Percentiles rank a stretch among this genome's conserved stretches.
Conservation (phyloP, 106 monocot genomes). For the Hemerocallis citrina region DNA sequence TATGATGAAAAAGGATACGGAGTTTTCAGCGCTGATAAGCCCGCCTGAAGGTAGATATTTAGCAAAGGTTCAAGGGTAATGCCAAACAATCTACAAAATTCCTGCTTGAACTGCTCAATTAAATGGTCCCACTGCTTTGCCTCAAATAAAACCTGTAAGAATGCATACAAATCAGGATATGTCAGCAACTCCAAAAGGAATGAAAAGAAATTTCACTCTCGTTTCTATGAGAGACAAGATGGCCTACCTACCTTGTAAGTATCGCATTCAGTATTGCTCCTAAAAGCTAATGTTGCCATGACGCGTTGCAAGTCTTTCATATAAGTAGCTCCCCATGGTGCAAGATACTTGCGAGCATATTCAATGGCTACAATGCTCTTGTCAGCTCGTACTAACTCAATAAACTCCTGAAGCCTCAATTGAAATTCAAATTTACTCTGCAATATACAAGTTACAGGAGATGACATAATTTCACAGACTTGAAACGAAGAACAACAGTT, state of each 20-base stretch:
- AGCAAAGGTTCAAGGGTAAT: conserved; percentile 81
- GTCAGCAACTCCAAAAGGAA: too few species aligned
- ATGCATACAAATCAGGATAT: not conserved
- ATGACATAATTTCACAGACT: not conserved
- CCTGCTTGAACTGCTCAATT: conserved; percentile 88
- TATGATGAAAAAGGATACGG: conserved; percentile 50
- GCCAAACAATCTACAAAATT: conserved; percentile 82
- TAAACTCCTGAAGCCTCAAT: conserved; percentile 93
- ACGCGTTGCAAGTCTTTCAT: conserved; percentile 88
- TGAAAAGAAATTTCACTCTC: not conserved
- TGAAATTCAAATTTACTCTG: conserved; percentile 96
- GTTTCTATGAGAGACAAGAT: too few species aligned
- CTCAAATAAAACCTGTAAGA: conserved; percentile 70
- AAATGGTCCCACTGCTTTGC: conserved; percentile 68
- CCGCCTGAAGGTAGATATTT: conserved; percentile 92
- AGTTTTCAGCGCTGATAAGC: conserved; percentile 76
- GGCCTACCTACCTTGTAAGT: conserved; percentile 77
- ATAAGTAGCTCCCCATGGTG: conserved; percentile 79
- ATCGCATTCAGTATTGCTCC: conserved; percentile 59
- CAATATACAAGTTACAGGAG: conserved; percentile 6
- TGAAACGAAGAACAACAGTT: too few species aligned
- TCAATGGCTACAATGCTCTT: conserved; percentile 56
- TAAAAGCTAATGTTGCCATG: conserved; percentile 82
- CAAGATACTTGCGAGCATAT: conserved; percentile 92
- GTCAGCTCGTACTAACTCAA: conserved; percentile 74